Percentiles rank a stretch among this genome's conserved stretches.
phyloP scores from a whole-genome alignment of 1,284 basidiomycete species.

The Fomitiporia mediterranea region DNA sequence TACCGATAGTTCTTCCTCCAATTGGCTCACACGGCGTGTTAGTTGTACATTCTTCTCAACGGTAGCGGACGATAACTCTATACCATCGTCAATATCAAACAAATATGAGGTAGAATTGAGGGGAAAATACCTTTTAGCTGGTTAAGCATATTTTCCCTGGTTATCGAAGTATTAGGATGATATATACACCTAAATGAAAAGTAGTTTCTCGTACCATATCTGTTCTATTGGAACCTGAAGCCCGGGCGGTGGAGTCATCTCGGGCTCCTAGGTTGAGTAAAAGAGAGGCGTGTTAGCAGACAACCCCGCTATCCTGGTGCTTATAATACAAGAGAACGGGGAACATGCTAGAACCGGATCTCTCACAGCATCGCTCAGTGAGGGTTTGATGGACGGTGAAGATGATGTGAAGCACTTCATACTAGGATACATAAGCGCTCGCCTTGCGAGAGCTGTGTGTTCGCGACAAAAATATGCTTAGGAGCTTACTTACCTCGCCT shows the following conservation, averaged over 20 bases:
- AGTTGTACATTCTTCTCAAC: conserved; percentile 59
- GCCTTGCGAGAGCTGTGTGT: not conserved
- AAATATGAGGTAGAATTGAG: not conserved
- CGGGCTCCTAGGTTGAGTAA: not conserved
- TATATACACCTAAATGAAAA: too few species aligned
- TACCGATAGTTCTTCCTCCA: conserved; percentile 62
- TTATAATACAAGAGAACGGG: not conserved
- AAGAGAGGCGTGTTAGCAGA: not conserved
- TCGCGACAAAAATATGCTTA: not conserved
- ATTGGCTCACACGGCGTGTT: conserved; percentile 54
- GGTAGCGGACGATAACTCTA: conserved; percentile 60
- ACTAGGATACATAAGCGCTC: not conserved
- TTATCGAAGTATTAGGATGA: not conserved
- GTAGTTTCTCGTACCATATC: not conserved
- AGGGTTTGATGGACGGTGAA: not conserved
- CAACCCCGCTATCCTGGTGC: not conserved
- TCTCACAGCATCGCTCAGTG: not conserved
- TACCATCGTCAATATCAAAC: not conserved
- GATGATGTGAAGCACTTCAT: not conserved
- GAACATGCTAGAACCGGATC: conserved; percentile 2
- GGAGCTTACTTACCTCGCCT: not conserved
- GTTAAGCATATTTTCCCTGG: conserved; percentile 13
- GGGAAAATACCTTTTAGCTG: conserved; percentile 15
- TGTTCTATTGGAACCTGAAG: not conserved
- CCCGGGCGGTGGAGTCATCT: not conserved